phyloP scores from a whole-genome alignment of 2,329 filamentous ascomycete species.

The Paraconiothyrium brasiliense region DNA sequence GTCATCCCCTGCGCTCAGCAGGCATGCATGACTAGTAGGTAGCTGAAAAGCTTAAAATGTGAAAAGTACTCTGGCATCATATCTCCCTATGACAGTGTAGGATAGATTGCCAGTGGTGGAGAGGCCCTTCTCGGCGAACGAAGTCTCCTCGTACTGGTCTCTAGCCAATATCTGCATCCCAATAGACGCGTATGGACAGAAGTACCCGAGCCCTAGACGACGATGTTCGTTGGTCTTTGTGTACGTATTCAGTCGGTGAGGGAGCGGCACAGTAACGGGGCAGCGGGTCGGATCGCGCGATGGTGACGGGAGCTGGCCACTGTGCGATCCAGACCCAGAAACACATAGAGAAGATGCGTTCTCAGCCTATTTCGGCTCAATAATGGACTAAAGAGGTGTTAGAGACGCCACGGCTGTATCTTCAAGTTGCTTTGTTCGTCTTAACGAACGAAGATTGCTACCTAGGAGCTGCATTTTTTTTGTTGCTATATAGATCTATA shows the following conservation, averaged over 20 bases:
- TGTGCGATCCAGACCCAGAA: too few species aligned
- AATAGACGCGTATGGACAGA: background rate
- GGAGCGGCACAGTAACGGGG: background rate
- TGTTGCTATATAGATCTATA: background rate
- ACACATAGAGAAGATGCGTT: too few species aligned
- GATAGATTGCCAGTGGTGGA: background rate
- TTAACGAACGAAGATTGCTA: background rate
- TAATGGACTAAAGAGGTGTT: too few species aligned
- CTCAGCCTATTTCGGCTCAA: too few species aligned
- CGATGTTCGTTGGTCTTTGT: background rate
- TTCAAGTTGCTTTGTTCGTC: background rate
- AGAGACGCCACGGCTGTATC: too few species aligned
- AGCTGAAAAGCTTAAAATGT: conserved; percentile 4
- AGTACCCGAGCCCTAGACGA: background rate
- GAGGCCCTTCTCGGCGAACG: background rate
- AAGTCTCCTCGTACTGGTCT: background rate
- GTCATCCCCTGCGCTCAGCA: background rate
- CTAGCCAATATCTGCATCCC: background rate
- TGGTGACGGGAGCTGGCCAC: too few species aligned
- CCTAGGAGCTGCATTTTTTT: background rate
- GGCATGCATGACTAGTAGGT: background rate
- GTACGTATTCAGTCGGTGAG: background rate
- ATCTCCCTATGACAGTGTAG: background rate
- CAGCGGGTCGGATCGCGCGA: too few species aligned
- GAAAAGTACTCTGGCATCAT: background rate